Evolutionary conservation across 2,329 filamentous ascomycete genomes (phyloP), one percentile per base, ranked within the genome.

Genomic region (Talaromyces albobiverticillius): DNA sequence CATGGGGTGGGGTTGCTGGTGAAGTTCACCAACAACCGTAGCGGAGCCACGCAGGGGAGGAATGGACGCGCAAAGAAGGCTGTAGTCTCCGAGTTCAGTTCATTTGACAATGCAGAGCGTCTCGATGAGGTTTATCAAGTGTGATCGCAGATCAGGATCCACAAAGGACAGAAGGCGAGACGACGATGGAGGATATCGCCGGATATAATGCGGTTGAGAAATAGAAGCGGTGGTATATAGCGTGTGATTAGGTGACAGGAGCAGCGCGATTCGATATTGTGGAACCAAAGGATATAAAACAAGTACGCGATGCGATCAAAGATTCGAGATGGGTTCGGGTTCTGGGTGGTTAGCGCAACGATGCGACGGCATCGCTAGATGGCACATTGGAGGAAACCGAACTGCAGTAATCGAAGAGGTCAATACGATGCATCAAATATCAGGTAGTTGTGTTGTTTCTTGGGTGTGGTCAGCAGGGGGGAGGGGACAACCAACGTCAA

Each of bases 1-100:
- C 70, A 73, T 72, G 59, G 45, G 62, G 61, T 59, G 46, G 51
- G 46, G 46, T 49, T 48, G 40, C 31, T 41, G 41, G 18, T 14
- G 34, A 42, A 20, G 6, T n/a, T 54, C 45, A 34, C 50, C 40
- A 25, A 25, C 51, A 32, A 46, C 51, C 20, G 36, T 18, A 40
- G 40, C 18, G 36, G 26, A 23, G 34, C 34, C 29, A 23, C 23
- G 34, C 23, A 50, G 29, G 11, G 42, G 26, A 38, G 36, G 42
- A 14, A 23, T 45, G 13, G 26, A 22, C 18, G 41, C 25, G 36
- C 34, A 42, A 25, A 46, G 29, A 40, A 49, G 26, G 25, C 34
- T 9, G 46, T 23, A 20, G 36, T 20, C 10, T 34, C 20, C 23
- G 16, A 36, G n/a, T 26, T 14, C 47, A 41, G 23, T 29, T 48